These are phyloP conservation scores for Vanilla planifolia DNA, from an alignment of 106 monocot species.

Conservation along the genomic window DNA sequence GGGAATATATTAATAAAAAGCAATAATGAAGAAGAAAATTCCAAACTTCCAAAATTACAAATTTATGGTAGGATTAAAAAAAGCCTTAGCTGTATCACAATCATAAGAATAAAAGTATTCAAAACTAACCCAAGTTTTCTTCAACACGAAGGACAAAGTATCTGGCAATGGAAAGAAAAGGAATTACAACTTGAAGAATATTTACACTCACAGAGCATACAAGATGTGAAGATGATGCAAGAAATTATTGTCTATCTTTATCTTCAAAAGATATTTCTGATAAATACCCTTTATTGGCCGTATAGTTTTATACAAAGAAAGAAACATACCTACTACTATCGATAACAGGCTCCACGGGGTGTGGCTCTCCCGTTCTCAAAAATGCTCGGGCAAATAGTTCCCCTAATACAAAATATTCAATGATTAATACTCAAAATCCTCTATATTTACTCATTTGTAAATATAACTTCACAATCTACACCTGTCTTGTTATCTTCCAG, in stretches of 20 bases:
- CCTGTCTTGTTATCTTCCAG: constrained; percentile 87
- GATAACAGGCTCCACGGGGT: constrained; percentile 95
- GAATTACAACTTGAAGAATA: background rate
- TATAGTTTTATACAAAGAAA: background rate
- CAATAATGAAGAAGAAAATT: no score
- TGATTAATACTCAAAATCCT: background rate
- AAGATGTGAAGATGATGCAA: background rate
- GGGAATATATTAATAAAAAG: no score
- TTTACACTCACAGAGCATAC: background rate
- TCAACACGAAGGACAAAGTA: constrained; percentile 97
- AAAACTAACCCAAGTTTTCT: constrained; percentile 74
- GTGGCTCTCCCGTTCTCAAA: constrained; percentile 77
- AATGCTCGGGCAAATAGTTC: constrained; percentile 95
- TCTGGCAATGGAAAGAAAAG: constrained; percentile 39
- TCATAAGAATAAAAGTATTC: background rate
- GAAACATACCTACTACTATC: constrained; percentile 89
- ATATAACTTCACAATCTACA: constrained; percentile 11
- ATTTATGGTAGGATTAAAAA: background rate
- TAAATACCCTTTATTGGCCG: background rate
- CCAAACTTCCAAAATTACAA: no score
- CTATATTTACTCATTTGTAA: background rate
- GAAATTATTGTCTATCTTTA: background rate
- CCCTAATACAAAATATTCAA: constrained; percentile 39
- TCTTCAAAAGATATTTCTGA: background rate
- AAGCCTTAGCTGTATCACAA: no score